Conservation (phyloP, 2,329 filamentous ascomycete species). For the Diplodia mutila region DNA sequence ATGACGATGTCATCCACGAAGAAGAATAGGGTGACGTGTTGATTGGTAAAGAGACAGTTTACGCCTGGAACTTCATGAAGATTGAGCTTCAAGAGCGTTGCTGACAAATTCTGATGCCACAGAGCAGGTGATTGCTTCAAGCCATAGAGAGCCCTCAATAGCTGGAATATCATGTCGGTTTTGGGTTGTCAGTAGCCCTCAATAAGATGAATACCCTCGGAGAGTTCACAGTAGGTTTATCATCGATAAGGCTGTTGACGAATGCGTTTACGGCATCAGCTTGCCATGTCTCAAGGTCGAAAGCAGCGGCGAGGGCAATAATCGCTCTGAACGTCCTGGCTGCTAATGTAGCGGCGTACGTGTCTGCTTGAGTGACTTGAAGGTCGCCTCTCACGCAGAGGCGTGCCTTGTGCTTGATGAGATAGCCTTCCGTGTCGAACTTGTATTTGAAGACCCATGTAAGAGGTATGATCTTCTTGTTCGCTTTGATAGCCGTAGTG, state of each 20-base stretch:
- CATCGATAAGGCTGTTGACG: conserved; percentile 29
- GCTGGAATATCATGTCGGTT: background rate
- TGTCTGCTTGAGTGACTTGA: conserved; percentile 24
- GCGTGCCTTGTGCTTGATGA: conserved; percentile 29
- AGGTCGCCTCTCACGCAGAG: conserved; percentile 29
- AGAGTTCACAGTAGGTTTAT: conserved; percentile 28
- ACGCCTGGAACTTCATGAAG: conserved; percentile 26
- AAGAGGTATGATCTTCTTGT: conserved; percentile 25
- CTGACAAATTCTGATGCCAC: conserved; percentile 30
- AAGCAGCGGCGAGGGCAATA: conserved; percentile 32
- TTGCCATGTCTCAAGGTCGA: conserved; percentile 30
- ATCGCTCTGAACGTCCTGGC: conserved; percentile 29
- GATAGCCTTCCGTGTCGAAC: conserved; percentile 28
- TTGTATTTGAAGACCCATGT: conserved; percentile 31
- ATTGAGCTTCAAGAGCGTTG: conserved; percentile 27
- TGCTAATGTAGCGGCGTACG: conserved; percentile 29
- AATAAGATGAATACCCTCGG: conserved; percentile 32
- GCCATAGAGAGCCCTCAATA: conserved; percentile 33
- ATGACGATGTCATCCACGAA: conserved; percentile 29
- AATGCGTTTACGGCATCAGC: conserved; percentile 34
- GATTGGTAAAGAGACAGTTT: conserved; percentile 27
- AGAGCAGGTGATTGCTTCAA: conserved; percentile 31
- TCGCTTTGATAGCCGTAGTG: too few relatives aligned
- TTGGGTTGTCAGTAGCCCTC: background rate
- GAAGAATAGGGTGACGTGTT: conserved; percentile 28